These are phyloP conservation scores for Neurospora intermedia DNA, from an alignment of 495 filamentous ascomycete species.

Conservation along the genomic window DNA sequence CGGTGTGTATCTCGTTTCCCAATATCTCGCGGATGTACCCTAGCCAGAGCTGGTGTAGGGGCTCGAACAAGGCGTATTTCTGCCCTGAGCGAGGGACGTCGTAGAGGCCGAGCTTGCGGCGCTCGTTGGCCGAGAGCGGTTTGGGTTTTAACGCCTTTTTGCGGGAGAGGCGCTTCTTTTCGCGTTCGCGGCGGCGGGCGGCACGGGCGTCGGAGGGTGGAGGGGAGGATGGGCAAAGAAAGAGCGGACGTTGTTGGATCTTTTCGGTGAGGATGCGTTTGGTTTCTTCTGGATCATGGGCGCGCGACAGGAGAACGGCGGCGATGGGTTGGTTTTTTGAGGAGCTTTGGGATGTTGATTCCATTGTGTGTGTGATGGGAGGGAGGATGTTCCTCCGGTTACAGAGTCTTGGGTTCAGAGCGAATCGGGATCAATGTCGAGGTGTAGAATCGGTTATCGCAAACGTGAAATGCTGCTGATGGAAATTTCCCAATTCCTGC, in stretches of 20 bases:
- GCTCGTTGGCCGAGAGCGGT: conserved; percentile 71
- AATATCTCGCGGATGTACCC: conserved; percentile 73
- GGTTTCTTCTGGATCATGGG: conserved; percentile 61
- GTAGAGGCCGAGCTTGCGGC: conserved; percentile 61
- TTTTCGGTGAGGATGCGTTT: conserved; percentile 65
- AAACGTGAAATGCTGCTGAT: not conserved
- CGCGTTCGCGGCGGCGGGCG: conserved; percentile 45
- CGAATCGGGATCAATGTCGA: not conserved
- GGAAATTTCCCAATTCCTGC: not conserved
- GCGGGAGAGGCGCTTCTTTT: conserved; percentile 46
- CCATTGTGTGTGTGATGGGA: conserved; percentile 1
- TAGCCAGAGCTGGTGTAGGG: conserved; percentile 68
- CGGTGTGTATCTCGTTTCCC: conserved; percentile 34
- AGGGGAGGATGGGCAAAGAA: conserved; percentile 58
- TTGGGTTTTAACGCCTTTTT: conserved; percentile 53
- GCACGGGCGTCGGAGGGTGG: conserved; percentile 51
- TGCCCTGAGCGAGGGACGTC: conserved; percentile 55
- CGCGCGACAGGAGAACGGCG: conserved; percentile 56
- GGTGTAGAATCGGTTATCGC: not conserved
- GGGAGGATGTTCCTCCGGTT: not conserved
- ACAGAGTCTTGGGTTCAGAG: not conserved
- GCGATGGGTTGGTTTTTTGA: conserved; percentile 38
- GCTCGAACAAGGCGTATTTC: conserved; percentile 67
- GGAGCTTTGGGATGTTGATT: conserved; percentile 3
- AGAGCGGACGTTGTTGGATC: conserved; percentile 71